A percentile compares a stretch with the other conserved stretches of the same genome.
phyloP scores from a whole-genome alignment of 208 protist genomes.

The Acanthamoeba lenticulata region DNA sequence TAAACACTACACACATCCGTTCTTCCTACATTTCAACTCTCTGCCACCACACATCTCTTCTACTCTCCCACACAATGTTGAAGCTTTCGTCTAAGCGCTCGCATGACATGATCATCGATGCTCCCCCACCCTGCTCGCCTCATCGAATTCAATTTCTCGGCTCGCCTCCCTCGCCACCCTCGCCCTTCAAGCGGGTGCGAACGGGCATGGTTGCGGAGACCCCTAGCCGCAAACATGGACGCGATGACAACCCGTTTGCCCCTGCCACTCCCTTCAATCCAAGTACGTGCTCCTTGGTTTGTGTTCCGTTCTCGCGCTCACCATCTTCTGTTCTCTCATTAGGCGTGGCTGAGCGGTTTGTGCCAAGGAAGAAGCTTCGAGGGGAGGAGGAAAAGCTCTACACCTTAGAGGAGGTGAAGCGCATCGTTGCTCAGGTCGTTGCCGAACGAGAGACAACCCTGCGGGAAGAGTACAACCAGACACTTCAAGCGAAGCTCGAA shows the following conservation, averaged over 20 bases:
- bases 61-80: not conserved
- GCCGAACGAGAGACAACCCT: constrained; percentile 26
- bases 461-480: constrained; percentile 7
- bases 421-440: constrained; percentile 24
- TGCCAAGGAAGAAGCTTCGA: not conserved
- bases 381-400: constrained; percentile 7
- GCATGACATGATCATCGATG: constrained; percentile 56
- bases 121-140: constrained; percentile 43
- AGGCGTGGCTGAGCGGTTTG: constrained; percentile 10
- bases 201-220: not conserved
- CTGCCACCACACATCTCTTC: not conserved
- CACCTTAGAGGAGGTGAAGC: constrained; percentile 61
- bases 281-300: not conserved
- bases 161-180: not conserved
- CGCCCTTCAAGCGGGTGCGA: constrained; percentile 46
- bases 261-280: constrained; percentile 12
- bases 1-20: not conserved
- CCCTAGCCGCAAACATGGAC: not conserved
- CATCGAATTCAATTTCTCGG: constrained; percentile 59
- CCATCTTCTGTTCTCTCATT: not conserved
- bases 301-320: not conserved
- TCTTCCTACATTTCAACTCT: not conserved
- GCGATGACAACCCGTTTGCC: not conserved
- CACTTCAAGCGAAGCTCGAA: constrained; percentile 14
- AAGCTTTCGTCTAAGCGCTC: constrained; percentile 44